Conservation (phyloP, 2,329 filamentous ascomycete species). For the Thielaviopsis populi region DNA sequence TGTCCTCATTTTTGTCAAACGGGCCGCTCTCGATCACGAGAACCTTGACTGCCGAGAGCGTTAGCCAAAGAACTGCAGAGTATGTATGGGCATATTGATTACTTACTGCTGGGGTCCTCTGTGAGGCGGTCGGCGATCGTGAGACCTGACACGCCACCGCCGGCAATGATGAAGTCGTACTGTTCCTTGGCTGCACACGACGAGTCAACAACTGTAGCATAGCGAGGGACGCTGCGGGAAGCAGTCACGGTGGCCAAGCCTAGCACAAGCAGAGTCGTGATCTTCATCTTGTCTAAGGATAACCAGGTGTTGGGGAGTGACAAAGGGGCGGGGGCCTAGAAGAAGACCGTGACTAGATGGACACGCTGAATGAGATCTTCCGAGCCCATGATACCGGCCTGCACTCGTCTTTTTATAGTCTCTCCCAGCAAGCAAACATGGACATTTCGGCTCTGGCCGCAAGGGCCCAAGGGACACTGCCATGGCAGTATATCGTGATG, state of each 20-base stretch:
- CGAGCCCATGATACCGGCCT: too few relatives aligned
- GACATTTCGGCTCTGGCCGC: neutral
- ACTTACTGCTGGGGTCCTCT: slow-evolving; percentile 23
- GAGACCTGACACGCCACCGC: slow-evolving; percentile 26
- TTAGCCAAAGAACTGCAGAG: neutral
- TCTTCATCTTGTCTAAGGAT: neutral
- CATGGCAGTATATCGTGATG: neutral
- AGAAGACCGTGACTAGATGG: neutral
- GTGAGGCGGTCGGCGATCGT: slow-evolving; percentile 26
- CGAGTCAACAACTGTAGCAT: slow-evolving; percentile 11
- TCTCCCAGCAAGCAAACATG: neutral
- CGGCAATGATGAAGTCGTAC: slow-evolving; percentile 24
- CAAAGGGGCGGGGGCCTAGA: too few relatives aligned
- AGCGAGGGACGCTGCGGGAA: neutral
- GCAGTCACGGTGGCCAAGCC: neutral
- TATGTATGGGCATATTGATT: neutral
- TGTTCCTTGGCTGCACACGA: slow-evolving; percentile 7
- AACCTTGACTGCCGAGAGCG: slow-evolving; percentile 19
- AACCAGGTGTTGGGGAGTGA: neutral
- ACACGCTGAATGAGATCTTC: too few relatives aligned
- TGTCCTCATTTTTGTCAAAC: slow-evolving; percentile 21
- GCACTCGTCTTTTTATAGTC: neutral
- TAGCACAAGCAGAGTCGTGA: neutral
- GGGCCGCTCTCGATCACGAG: slow-evolving; percentile 23
- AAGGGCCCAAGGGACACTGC: neutral